Evolutionary conservation across 495 filamentous ascomycete genomes (phyloP), one percentile per base, ranked within the genome.

Genomic region (Chaetomidium leptoderma): DNA sequence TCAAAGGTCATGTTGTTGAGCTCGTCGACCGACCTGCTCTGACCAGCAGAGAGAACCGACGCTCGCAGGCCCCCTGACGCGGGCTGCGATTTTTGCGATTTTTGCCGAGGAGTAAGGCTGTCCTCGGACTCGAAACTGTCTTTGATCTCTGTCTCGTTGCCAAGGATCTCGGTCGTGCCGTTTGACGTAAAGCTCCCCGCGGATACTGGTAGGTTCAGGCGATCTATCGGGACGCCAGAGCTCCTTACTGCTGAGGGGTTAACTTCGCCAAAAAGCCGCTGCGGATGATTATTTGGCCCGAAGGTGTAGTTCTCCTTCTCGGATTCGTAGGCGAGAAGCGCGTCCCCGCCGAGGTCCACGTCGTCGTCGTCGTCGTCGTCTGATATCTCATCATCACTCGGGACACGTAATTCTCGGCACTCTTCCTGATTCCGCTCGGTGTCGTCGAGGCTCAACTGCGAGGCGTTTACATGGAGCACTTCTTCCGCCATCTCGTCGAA

Each of bases 211-310:
- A 81, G 73, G 64, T 81, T 77, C 17, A 80, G 62, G 17, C 72
- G 75, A 24, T 71, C n/a, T n/a, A n/a, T 60, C 7, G 66, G 64
- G 16, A 57, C 74, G 30, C 75, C 77, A 16, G 73, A 74, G 70
- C 86, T 92, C 21, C 82, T 79, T 4, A 93, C 67, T 11, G 82
- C 86, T 7, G 89, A 89, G 13, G 76, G 68, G 26, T 82, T 83
- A 48, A 96, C 86, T 69, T 96, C 90, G 0, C 91, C 91, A 72
- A 92, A 95, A 4, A 96, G 76, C 29, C 86, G 83, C 49, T 72
- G 71, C 13, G 69, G 58, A 70, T 74, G 63, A 36, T 70, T 58
- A 46, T 71, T 66, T 36, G 58, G 39, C 23, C 72, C 66, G 55
- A 71, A 66, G 11, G 69, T 71, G 40, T 74, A 65, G 53, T 78